Evolutionary conservation across 2,329 filamentous ascomycete genomes (phyloP), one percentile per base, ranked within the genome.

Genomic region (Blumeria graminis): DNA sequence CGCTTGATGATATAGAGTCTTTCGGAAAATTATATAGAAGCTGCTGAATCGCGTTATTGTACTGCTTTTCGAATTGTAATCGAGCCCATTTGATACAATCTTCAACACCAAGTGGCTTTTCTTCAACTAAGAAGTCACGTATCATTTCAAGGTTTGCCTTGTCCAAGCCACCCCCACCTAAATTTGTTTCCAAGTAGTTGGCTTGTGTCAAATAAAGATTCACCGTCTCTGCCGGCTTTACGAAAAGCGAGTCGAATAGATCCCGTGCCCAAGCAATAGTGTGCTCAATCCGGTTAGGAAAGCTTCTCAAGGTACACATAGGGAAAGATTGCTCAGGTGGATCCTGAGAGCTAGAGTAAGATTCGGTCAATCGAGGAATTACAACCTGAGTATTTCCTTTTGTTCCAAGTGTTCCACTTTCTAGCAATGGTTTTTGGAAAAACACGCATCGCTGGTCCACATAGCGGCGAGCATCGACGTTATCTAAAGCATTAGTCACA

Each of bases 331-430:
- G 88, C 75, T 98, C 93, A 0, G 92, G 92, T 0, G 92, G 92
- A 68, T 98, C 93, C 68, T 95, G 90, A 18, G 92, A 96, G 65
- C 82, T 87, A 0, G 92, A 95, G 72, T 98, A 98, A 0, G 92
- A 96, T 70, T 98, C 93, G 0, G 92, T 96, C 60, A 95, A 72
- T 63, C 80, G 78, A 10, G 92, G 93, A 57, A 98, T 76, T 53
- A 98, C 81, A 58, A 98, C 92, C 67, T 98, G 92, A 6, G 88
- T 94, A 72, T 98, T 98, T 65, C 92, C 92, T 75, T 98, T 98
- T 58, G 93, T 96, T 55, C 92, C 92, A n/a, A 98, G 78, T 38
- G 92, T 98, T 61, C 92, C 92, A 67, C 89, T 95, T 74, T 98
- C 92, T 9, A 98, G 78, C 4, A 98, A 75, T 51, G 92, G 86